These are phyloP conservation scores for Ilyonectria robusta DNA, from an alignment of 2,329 filamentous ascomycete genomes.

Conservation along the genomic window DNA sequence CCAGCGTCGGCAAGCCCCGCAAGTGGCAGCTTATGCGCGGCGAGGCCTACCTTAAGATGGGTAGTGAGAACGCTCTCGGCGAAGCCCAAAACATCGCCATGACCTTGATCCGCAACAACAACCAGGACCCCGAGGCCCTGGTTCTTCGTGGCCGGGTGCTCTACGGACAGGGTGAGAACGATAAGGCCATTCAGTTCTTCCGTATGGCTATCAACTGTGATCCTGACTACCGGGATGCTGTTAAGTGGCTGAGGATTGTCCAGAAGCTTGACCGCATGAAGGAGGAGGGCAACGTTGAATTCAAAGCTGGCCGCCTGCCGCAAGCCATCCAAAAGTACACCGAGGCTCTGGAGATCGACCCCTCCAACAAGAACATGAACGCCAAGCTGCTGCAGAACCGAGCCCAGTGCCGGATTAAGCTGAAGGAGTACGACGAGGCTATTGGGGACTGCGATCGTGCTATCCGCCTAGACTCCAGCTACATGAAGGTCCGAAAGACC, in stretches of 20 bases:
- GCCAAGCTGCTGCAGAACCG: slow-evolving; percentile 96
- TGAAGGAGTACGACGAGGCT: slow-evolving; percentile 87
- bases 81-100: slow-evolving; percentile 96
- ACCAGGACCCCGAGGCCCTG: slow-evolving; percentile 92
- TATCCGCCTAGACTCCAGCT: slow-evolving; percentile 84
- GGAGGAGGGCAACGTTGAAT: slow-evolving; percentile 90
- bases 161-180: slow-evolving; percentile 93
- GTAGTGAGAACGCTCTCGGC: slow-evolving; percentile 87
- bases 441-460: slow-evolving; percentile 90
- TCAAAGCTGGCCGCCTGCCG: slow-evolving; percentile 87
- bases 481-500: slow-evolving; percentile 93
- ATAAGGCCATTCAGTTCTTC: slow-evolving; percentile 94
- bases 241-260: slow-evolving; percentile 90
- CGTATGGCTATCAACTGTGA: slow-evolving; percentile 91
- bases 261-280: slow-evolving; percentile 95
- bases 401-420: slow-evolving; percentile 84
- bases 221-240: slow-evolving; percentile 89
- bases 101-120: slow-evolving; percentile 86
- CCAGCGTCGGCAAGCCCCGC: slow-evolving; percentile 83
- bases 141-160: slow-evolving; percentile 89
- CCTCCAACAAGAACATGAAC: slow-evolving; percentile 90
- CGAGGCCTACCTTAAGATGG: slow-evolving; percentile 94
- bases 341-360: slow-evolving; percentile 86
- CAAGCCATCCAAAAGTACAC: slow-evolving; percentile 88
- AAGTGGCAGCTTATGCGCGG: slow-evolving; percentile 96